Evolutionary conservation across 2,329 filamentous ascomycete genomes (phyloP).

Genomic region (Ceratocystis destructans): DNA sequence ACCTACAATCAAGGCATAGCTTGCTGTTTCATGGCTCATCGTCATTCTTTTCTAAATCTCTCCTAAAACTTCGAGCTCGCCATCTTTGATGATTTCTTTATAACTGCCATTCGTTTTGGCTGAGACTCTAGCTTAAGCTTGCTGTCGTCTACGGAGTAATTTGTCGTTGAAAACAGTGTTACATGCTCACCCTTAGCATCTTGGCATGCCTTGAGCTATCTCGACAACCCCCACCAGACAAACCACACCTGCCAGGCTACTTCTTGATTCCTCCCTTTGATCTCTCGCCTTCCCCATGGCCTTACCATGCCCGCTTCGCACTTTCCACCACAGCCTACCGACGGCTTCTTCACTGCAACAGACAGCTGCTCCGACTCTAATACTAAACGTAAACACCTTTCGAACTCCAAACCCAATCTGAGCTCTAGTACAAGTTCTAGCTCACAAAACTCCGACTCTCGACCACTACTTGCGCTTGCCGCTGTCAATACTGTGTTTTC

Average conservation of each 20-base stretch:
- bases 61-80: too few relatives aligned
- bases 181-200: too few relatives aligned
- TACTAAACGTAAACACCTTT: background rate
- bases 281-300: background rate
- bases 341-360: constrained; percentile 54
- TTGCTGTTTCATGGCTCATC: too few relatives aligned
- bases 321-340: constrained; percentile 40
- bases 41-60: too few relatives aligned
- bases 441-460: constrained; percentile 21
- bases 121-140: too few relatives aligned
- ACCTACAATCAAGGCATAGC: too few relatives aligned
- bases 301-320: background rate
- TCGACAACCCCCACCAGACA: background rate
- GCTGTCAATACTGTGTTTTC: background rate
- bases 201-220: background rate
- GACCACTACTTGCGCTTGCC: background rate
- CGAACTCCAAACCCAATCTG: background rate
- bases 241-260: background rate
- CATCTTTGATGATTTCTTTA: too few relatives aligned
- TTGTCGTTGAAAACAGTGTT: too few relatives aligned
- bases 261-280: background rate
- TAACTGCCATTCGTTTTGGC: too few relatives aligned
- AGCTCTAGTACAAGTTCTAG: background rate
- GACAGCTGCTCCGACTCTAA: background rate
- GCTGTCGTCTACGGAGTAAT: too few relatives aligned